phyloP scores from a whole-genome alignment of 2,329 filamentous ascomycete species.

The Paracoccidioides lutzii region DNA sequence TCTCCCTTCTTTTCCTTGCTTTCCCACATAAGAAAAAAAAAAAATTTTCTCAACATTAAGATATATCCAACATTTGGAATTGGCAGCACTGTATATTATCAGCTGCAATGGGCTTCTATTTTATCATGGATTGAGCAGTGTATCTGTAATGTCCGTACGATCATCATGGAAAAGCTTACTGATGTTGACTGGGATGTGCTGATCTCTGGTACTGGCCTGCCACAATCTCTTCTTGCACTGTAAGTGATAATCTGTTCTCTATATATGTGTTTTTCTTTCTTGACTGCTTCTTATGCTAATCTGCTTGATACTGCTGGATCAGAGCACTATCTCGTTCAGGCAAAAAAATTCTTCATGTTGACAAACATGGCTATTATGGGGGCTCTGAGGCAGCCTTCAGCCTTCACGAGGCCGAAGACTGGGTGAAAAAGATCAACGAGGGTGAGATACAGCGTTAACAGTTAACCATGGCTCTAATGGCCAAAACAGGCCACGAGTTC shows the following conservation, averaged over 20 bases:
- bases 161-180: conserved; percentile 56
- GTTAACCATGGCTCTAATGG: neutral
- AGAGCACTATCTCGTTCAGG: conserved; percentile 86
- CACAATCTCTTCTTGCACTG: conserved; percentile 69
- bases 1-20: neutral
- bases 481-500: conserved; percentile 4
- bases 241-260: conserved; percentile 30
- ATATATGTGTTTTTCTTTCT: conserved; percentile 37
- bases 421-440: conserved; percentile 43
- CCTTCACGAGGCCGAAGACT: conserved; percentile 66
- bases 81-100: neutral
- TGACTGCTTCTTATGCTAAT: conserved; percentile 47
- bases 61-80: neutral
- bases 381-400: conserved; percentile 74
- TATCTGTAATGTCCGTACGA: neutral
- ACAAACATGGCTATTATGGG: conserved; percentile 80
- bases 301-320: conserved; percentile 20
- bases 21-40: neutral
- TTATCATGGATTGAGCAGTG: neutral
- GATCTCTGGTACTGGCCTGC: conserved; percentile 64
- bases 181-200: conserved; percentile 68
- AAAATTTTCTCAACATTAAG: neutral
- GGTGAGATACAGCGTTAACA: conserved; percentile 18
- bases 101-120: neutral
- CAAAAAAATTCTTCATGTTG: conserved; percentile 83